Percentiles rank a stretch among this genome's conserved stretches.
Conservation (phyloP, 495 filamentous ascomycete species). For the Hypoxylon perforatum region DNA sequence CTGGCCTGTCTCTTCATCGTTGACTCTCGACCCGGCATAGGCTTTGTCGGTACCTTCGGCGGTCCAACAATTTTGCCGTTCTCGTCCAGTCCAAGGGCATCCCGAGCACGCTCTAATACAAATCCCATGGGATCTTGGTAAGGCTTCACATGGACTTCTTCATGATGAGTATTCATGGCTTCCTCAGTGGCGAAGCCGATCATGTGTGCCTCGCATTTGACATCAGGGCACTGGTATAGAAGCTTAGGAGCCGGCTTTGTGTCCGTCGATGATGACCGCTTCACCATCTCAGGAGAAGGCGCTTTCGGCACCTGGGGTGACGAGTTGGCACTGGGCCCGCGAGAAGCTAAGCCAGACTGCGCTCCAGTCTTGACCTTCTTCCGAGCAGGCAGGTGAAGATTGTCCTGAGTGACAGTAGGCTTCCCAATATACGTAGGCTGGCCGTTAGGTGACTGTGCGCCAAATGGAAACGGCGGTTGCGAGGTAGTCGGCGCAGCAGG, state of each 20-base stretch:
- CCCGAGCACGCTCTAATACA: conserved; percentile 56
- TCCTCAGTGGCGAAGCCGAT: conserved; percentile 66
- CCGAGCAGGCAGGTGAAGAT: conserved; percentile 62
- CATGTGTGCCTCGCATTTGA: conserved; percentile 57
- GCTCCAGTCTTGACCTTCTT: conserved; percentile 64
- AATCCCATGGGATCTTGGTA: conserved; percentile 64
- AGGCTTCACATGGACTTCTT: conserved; percentile 66
- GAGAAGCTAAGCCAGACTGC: conserved; percentile 38
- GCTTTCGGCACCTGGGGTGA: conserved; percentile 62
- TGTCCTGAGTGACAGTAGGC: conserved; percentile 57
- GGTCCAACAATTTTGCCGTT: conserved; percentile 50
- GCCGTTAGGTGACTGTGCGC: conserved; percentile 76
- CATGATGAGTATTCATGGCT: conserved; percentile 59
- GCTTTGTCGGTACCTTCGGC: conserved; percentile 48
- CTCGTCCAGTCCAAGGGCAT: conserved; percentile 56
- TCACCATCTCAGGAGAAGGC: conserved; percentile 58
- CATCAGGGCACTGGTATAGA: conserved; percentile 56
- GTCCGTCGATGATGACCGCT: conserved; percentile 52
- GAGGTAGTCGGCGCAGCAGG: conserved; percentile 72
- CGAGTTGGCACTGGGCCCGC: conserved; percentile 46
- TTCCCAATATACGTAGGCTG: conserved; percentile 67
- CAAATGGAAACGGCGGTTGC: conserved; percentile 74
- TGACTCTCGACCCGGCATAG: conserved; percentile 54
- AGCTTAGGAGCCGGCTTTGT: conserved; percentile 51
- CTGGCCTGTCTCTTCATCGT: conserved; percentile 60